Conservation (phyloP, 2,329 filamentous ascomycete genomes). For the Ceratocystis harringtonii region DNA sequence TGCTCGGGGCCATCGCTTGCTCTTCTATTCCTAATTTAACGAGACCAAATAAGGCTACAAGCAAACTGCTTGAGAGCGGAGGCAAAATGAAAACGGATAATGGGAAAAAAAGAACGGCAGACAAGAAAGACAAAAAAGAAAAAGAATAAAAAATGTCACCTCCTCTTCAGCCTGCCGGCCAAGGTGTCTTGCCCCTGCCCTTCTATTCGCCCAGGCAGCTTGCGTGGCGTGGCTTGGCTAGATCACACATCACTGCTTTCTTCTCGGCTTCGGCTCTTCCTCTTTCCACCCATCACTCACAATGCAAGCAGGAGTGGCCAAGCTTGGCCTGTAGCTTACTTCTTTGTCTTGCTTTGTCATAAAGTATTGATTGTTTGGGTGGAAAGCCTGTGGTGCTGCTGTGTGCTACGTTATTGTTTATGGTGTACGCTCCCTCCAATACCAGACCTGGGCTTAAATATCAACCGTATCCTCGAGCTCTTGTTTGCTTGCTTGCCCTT, state of each 20-base stretch:
- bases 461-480: background rate
- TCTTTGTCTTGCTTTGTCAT: background rate
- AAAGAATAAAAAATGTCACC: background rate
- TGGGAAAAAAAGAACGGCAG: no score
- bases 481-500: background rate
- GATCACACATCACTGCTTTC: background rate
- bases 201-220: background rate
- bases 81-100: no score
- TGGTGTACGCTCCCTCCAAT: no score
- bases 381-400: background rate
- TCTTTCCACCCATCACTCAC: background rate
- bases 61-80: background rate
- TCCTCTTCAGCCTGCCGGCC: background rate
- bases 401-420: no score
- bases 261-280: background rate
- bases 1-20: background rate
- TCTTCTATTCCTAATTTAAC: background rate
- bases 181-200: background rate
- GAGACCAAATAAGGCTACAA: background rate
- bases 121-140: background rate
- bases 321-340: background rate
- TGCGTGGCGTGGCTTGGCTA: conserved; percentile 3
- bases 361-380: background rate
- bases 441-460: background rate
- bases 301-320: background rate